Base-by-base conservation (phyloP, 2,329 filamentous ascomycete genomes). In the Colletotrichum sp. region DNA sequence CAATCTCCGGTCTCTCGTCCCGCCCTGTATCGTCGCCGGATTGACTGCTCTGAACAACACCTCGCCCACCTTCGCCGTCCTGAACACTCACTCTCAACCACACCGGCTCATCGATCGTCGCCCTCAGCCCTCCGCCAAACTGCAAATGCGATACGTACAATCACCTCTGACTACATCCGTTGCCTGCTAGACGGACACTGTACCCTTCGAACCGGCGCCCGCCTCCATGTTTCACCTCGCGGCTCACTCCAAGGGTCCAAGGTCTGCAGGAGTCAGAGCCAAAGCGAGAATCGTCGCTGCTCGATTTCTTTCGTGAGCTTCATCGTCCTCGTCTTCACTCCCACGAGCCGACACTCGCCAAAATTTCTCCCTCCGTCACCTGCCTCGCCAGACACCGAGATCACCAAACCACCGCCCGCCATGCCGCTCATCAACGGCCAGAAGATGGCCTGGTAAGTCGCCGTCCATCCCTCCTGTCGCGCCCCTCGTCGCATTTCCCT, bases 361-460 rank as follows among this genome's bases (percentile, higher is more conserved):
- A 49, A 24, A 8, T 36, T 10, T 21, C 30, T 39, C 6, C 21
- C n/a, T 57, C 26, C 44, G 32, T 73, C 24, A 26, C 44, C 26
- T 39, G 28, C 16, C 57, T 24, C 18, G 39, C 44, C 34, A n/a
- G 60, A 70, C 71, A 67, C 26, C 36, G 66, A 69, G 28, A 39
- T 59, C 49, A 21, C 49, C 26, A 24, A 57, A 39, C 15, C 60
- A 44, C 36, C 64, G 36, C 65, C 71, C 82, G 87, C 82, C 72
- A 94, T 94, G 93, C 92, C 92, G 81, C 88, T 93, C 65, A 92
- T 95, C 79, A 91, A 94, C 81, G 93, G 93, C 77, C 88, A 92
- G 83, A 94, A 93, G 85, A 94, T 95, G 89, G 93, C 93, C 82
- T 95, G 93, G 93, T 95, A 90, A 81, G 92, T 70, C 66, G 34